These are phyloP conservation scores for Kuraishia molischiana DNA, from an alignment of 805 yeast genomes.

Conservation along the genomic window DNA sequence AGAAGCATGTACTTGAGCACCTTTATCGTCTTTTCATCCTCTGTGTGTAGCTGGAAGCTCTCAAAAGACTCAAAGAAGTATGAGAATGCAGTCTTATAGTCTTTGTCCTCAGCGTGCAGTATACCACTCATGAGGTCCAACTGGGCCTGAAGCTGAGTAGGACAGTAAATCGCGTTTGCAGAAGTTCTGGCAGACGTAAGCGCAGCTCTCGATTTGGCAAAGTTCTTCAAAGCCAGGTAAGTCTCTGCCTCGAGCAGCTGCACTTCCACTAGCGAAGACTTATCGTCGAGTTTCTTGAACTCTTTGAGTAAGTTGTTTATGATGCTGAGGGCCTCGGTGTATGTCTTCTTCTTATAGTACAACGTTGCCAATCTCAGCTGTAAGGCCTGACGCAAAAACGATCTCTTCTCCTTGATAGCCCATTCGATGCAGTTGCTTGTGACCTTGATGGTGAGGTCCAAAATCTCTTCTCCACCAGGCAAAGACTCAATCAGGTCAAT, in stretches of 20 bases:
- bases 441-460: slow-evolving; percentile 63
- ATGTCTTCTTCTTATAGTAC: slow-evolving; percentile 53
- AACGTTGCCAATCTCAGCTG: slow-evolving; percentile 76
- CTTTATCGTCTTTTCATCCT: slow-evolving; percentile 49
- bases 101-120: slow-evolving; percentile 93
- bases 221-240: slow-evolving; percentile 83
- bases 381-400: slow-evolving; percentile 81
- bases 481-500: slow-evolving; percentile 68
- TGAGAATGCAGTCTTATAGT: slow-evolving; percentile 91
- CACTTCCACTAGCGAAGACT: slow-evolving; percentile 89
- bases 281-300: slow-evolving; percentile 91
- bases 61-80: slow-evolving; percentile 94
- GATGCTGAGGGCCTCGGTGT: slow-evolving; percentile 61
- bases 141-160: slow-evolving; percentile 89
- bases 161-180: slow-evolving; percentile 94
- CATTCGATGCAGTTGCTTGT: slow-evolving; percentile 79
- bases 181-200: slow-evolving; percentile 93
- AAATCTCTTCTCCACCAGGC: slow-evolving; percentile 27
- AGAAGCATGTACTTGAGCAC: slow-evolving; percentile 88
- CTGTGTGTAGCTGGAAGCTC: slow-evolving; percentile 51
- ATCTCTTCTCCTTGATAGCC: slow-evolving; percentile 75
- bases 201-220: slow-evolving; percentile 86
- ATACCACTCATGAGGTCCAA: slow-evolving; percentile 93
- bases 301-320: slow-evolving; percentile 69
- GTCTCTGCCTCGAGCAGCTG: slow-evolving; percentile 86